These are phyloP conservation scores for Cercophora sp. DNA, from an alignment of 495 filamentous ascomycete genomes.

Conservation along the genomic window DNA sequence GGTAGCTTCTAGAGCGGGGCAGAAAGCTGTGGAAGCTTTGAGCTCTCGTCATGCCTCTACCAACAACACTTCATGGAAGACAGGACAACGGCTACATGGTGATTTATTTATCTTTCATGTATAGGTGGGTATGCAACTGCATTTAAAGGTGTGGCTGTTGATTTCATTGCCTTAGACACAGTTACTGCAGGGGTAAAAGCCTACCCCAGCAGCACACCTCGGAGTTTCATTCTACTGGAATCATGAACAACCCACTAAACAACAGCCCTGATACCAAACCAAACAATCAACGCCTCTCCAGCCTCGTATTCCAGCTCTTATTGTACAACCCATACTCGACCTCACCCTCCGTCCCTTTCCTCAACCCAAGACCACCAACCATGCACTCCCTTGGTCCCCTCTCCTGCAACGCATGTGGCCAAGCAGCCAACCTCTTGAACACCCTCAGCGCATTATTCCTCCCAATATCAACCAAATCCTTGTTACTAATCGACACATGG, in stretches of 20 bases:
- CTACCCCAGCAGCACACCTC: no score
- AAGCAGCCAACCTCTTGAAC: slow-evolving; percentile 12
- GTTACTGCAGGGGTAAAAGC: no score
- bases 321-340: slow-evolving; percentile 24
- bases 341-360: slow-evolving; percentile 10
- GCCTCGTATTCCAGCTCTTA: slow-evolving; percentile 17
- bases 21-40: slow-evolving; percentile 1
- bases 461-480: slow-evolving; percentile 23
- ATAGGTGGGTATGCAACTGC: background rate
- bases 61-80: background rate
- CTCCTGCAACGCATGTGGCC: slow-evolving; percentile 15
- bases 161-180: no score
- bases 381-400: slow-evolving; percentile 18
- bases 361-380: slow-evolving; percentile 18
- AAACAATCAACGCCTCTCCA: background rate
- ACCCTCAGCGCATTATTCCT: slow-evolving; percentile 23
- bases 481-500: slow-evolving; percentile 16
- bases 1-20: slow-evolving; percentile 13
- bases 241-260: background rate
- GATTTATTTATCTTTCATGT: background rate
- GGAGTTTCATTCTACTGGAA: no score
- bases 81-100: background rate
- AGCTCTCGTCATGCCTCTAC: slow-evolving; percentile 7
- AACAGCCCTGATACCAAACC: background rate
- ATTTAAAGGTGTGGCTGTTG: no score